phyloP scores from a whole-genome alignment of 192 early-diverging fungal species.

The Geranomyces variabilis region DNA sequence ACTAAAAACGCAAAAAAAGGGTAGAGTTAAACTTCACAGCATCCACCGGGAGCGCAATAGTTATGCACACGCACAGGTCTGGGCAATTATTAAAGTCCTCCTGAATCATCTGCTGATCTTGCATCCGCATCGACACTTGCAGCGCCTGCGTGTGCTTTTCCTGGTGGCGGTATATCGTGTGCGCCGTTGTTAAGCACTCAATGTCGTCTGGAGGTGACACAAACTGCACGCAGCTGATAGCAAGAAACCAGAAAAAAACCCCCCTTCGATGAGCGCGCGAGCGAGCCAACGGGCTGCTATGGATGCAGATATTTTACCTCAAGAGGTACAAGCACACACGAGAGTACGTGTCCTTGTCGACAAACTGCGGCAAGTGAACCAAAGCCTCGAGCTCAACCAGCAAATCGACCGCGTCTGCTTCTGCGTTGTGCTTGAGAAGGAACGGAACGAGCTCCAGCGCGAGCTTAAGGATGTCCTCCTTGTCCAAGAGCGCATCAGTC shows the following conservation, averaged over 20 bases:
- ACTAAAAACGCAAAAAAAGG: neutral
- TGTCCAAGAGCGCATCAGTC: conserved; percentile 17
- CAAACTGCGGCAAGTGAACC: conserved; percentile 76
- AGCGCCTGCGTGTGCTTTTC: conserved; percentile 82
- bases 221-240: conserved; percentile 82
- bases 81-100: conserved; percentile 84
- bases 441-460: conserved; percentile 91
- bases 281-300: neutral
- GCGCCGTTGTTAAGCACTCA: conserved; percentile 81
- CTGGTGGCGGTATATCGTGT: conserved; percentile 86
- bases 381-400: conserved; percentile 87
- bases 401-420: conserved; percentile 97
- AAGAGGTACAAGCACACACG: conserved; percentile 96
- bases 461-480: conserved; percentile 70
- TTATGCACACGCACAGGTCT: conserved; percentile 63
- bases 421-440: conserved; percentile 95
- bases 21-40: neutral
- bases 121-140: conserved; percentile 82
- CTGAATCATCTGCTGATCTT: conserved; percentile 77
- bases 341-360: conserved; percentile 90
- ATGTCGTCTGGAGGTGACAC: conserved; percentile 90
- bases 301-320: conserved; percentile 50
- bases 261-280: neutral
- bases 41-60: too few relatives aligned
- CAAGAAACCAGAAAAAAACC: too few relatives aligned